Base-by-base conservation (phyloP, 2,329 filamentous ascomycete species). In the Zelopaecilomyces penicillatus region DNA sequence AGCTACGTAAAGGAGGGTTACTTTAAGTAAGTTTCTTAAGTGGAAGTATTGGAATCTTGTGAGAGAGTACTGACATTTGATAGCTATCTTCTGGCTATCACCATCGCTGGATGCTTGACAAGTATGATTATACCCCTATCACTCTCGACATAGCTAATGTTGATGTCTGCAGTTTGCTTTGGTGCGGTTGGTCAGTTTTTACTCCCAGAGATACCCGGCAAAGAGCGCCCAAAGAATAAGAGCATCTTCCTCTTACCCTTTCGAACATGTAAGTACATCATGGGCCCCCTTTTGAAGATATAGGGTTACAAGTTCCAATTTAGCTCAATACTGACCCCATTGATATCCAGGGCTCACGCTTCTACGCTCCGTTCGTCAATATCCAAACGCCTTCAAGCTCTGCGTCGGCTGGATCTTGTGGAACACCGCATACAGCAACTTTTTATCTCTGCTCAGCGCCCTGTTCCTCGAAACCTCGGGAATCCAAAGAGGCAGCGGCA, bases 381-480 rank as follows among this genome's bases (percentile, higher is more conserved):
- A 53, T 37, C 51, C 51, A 4, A 53, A 53, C 27, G 51, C 51
- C 30, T 53, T 53, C 43, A 53, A 53, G 45, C 45, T 53, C 29
- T 53, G 51, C 42, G 40, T 48, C 6, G 51, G 49, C 10, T 52
- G 51, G 51, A 47, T 52, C 27, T 43, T 52, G 3, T 52, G 51
- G 51, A 51, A 52, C 32, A 52, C 51, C 1, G 51, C 37, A 4
- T 51, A 52, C 43, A 48, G 47, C 44, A 52, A 50, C 40, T 52
- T 52, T 9, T 30, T 51, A 4, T 41, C 42, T 5, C 47, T 52
- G 6, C 35, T 52, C 28, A 39, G 45, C 10, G 49, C 51, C 5
- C 49, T 52, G 7, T 52, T 52, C 37, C 45, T 52, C 11, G 51
- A 52, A 26, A 48, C 44, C 4, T 41, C 42, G 26, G 51, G 51